Evolutionary conservation across 352 stramenopile genomes (phyloP).

Genomic region (Plasmopara halstedii): DNA sequence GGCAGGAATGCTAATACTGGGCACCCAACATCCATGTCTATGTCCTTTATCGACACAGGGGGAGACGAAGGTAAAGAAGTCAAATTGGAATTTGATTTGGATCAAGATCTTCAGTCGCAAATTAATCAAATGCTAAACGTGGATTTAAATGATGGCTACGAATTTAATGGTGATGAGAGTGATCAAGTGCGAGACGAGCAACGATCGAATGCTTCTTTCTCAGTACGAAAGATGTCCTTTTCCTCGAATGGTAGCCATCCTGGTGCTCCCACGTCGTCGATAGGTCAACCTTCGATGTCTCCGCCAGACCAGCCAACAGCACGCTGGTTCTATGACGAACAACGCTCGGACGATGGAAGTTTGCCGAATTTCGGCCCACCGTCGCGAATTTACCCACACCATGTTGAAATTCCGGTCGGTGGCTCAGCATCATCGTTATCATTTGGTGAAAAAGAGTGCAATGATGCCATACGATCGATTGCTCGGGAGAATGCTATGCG

Average conservation of each 20-base stretch:
- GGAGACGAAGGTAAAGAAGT: conserved; percentile 70
- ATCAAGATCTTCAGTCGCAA: conserved; percentile 61
- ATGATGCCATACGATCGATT: conserved; percentile 67
- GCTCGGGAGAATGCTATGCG: conserved; percentile 46
- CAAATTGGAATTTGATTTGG: conserved; percentile 74
- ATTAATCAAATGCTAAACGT: conserved; percentile 71
- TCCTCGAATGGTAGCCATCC: conserved; percentile 46
- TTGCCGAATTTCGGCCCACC: conserved; percentile 36
- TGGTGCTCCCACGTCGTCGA: conserved; percentile 31
- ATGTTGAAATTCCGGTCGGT: conserved; percentile 82
- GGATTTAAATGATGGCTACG: conserved; percentile 35
- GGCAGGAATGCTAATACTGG: conserved; percentile 20
- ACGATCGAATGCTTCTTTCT: conserved; percentile 9
- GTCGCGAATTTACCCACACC: conserved; percentile 77
- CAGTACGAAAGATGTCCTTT: conserved; percentile 39
- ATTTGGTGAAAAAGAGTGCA: conserved; percentile 78
- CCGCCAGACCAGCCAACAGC: conserved; percentile 65
- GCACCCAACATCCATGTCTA: conserved; percentile 49
- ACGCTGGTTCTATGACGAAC: conserved; percentile 76
- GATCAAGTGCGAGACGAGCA: conserved; percentile 6
- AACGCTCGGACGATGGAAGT: conserved; percentile 20
- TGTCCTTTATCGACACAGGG: conserved; percentile 73
- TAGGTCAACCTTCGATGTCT: conserved; percentile 37
- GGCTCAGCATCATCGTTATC: conserved; percentile 74
- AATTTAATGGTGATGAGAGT: conserved; percentile 30